Percentiles rank a stretch among this genome's conserved stretches.
These are phyloP conservation scores for Hyparrhenia diplandra DNA, from an alignment of 176 grass and related monocot species.

Conservation along the genomic window DNA sequence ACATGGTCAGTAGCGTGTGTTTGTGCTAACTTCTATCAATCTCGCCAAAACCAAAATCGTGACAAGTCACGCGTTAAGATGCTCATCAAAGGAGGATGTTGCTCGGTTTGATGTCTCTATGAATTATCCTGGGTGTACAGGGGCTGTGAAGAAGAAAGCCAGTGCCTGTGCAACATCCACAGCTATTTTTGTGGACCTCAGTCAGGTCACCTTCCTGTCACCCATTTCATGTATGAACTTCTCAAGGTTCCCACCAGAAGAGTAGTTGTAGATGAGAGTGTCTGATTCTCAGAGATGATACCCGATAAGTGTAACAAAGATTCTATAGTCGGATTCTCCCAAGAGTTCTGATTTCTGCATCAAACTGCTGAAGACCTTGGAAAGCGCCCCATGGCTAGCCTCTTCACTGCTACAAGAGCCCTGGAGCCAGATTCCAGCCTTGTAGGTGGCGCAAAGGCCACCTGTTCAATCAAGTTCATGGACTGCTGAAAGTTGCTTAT, in stretches of 20 bases:
- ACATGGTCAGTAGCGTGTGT: slow-evolving; percentile 71
- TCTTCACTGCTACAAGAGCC: slow-evolving; percentile 61
- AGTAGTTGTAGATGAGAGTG: slow-evolving; percentile 66
- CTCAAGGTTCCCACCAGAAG: slow-evolving; percentile 56
- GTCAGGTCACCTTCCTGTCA: slow-evolving; percentile 35
- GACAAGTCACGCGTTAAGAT: slow-evolving; percentile 62
- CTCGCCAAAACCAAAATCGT: slow-evolving; percentile 71
- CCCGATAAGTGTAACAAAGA: slow-evolving; percentile 67
- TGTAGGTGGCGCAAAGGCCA: slow-evolving; percentile 65
- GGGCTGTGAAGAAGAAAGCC: slow-evolving; percentile 55
- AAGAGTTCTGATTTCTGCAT: slow-evolving; percentile 61
- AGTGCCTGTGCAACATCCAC: slow-evolving; percentile 51
- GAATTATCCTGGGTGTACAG: slow-evolving; percentile 57
- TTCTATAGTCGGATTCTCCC: slow-evolving; percentile 55
- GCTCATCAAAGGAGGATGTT: slow-evolving; percentile 61
- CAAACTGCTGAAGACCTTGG: slow-evolving; percentile 69
- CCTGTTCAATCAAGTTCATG: slow-evolving; percentile 64
- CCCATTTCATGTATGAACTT: slow-evolving; percentile 54
- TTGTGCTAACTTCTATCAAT: slow-evolving; percentile 58
- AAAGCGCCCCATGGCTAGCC: slow-evolving; percentile 60
- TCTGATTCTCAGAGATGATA: slow-evolving; percentile 55
- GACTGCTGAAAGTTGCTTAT: slow-evolving; percentile 60
- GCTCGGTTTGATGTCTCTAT: slow-evolving; percentile 68
- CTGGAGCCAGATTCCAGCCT: slow-evolving; percentile 54
- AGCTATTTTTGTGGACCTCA: slow-evolving; percentile 57